Base-by-base conservation (phyloP, 169 alveolate genomes). In the Condylostoma magnum region DNA sequence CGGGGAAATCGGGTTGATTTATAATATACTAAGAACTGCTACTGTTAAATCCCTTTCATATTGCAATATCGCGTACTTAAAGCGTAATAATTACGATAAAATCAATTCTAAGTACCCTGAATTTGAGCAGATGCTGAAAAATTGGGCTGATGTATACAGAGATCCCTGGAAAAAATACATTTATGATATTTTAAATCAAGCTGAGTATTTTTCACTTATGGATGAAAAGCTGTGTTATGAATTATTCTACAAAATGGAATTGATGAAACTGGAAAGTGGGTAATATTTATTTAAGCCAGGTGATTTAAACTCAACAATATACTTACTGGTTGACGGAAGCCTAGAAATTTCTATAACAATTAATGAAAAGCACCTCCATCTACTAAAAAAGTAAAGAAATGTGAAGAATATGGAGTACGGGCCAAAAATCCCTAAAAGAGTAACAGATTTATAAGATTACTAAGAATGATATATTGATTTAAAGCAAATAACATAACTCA, bases 181-280 rank as follows among this genome's bases (percentile, higher is more conserved):
- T 20, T 20, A 15, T 20, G 57, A 63, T 4, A 22, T 44, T 6
- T 20, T 63, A 6, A 12, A 18, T 25, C n/a, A 25, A 12, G 37
- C 56, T 15, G 44, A 63, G 4, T 63, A 37, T 28, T 63, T 63
- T 3, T 34, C 38, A 41, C 27, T 22, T 22, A 25, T 63, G 0
- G 58, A 54, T 43, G 12, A 22, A 6, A 22, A 44, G 6, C 47
- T 63, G 12, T 63, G 38, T 6, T 18, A 33, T 44, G 73, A 63
- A 22, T 25, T 63, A 15, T 33, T 46, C 12, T 63, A 25, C 31
- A 20, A 20, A n/a, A 63, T 63, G 73, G 44, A 41, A 25, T 15
- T 6, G 12, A 36, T 25, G 25, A 63, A 63, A 33, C 58, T 63
- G 22, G 73, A 63, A 63, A 63, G 46, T n/a, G 73, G 73, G 10